Conservation (phyloP, 108 stramenopile genomes). For the Mayamaea pseudoterrestris region DNA sequence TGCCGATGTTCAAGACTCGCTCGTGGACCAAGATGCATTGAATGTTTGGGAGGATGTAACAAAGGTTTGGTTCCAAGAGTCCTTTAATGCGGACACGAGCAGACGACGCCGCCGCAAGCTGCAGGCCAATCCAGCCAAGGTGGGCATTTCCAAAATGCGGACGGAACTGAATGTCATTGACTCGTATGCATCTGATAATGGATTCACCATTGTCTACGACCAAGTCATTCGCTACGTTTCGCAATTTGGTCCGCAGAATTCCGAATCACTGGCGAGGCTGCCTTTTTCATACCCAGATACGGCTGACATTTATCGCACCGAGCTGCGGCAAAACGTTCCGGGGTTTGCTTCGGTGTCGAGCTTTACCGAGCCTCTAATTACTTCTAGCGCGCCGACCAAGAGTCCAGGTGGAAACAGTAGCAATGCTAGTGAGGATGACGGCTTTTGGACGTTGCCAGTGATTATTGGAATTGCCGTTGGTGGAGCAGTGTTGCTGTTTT, state of each 20-base stretch:
- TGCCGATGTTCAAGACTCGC: too few relatives aligned
- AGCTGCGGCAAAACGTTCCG: not conserved
- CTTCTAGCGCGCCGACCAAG: not conserved
- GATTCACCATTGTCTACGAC: constrained; percentile 8
- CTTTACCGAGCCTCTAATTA: not conserved
- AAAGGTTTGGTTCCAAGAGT: constrained; percentile 8
- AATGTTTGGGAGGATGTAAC: constrained; percentile 13
- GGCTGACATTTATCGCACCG: constrained; percentile 2
- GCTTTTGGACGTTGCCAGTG: constrained; percentile 11
- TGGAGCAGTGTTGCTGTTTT: constrained; percentile 23
- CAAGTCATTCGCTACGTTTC: constrained; percentile 9
- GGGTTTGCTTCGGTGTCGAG: not conserved
- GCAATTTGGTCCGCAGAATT: not conserved
- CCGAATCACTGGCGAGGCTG: not conserved
- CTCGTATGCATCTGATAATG: constrained; percentile 1
- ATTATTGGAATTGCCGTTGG: constrained; percentile 56
- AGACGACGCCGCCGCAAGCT: not conserved
- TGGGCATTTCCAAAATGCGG: too few relatives aligned
- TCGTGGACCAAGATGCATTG: constrained; percentile 2
- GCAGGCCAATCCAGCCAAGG: not conserved
- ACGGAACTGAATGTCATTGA: constrained; percentile 6
- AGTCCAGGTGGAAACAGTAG: not conserved
- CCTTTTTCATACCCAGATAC: constrained; percentile 3
- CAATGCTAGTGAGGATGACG: constrained; percentile 5
- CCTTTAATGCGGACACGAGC: constrained; percentile 1